A percentile compares a stretch with the other conserved stretches of the same genome.
These are phyloP conservation scores for Rhizophagus clarus DNA, from an alignment of 192 early-diverging fungal species.

Conservation along the genomic window DNA sequence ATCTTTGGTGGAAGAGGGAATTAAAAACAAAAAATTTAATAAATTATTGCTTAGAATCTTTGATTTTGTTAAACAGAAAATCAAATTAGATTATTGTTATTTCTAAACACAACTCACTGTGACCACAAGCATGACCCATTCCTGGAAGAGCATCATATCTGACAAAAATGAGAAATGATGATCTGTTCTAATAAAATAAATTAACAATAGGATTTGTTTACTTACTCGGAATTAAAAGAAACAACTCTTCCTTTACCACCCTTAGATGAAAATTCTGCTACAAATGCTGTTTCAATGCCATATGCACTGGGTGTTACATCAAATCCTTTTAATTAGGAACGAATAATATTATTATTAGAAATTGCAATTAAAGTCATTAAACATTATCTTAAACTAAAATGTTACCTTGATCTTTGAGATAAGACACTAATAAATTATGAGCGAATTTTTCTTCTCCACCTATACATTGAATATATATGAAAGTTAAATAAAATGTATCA, in stretches of 20 bases:
- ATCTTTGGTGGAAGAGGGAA: too few relatives aligned
- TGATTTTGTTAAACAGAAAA: too few relatives aligned
- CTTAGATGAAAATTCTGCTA: slow-evolving; percentile 59
- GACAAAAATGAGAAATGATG: background rate
- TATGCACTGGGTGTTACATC: slow-evolving; percentile 57
- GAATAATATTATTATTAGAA: too few relatives aligned
- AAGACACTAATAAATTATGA: slow-evolving; percentile 62
- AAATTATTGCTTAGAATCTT: too few relatives aligned
- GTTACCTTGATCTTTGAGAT: slow-evolving; percentile 46
- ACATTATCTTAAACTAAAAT: too few relatives aligned
- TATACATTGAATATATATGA: slow-evolving; percentile 42
- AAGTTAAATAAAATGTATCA: slow-evolving; percentile 25
- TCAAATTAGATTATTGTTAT: too few relatives aligned
- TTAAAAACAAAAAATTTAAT: too few relatives aligned
- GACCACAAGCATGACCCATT: slow-evolving; percentile 69
- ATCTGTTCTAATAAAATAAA: background rate
- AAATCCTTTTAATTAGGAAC: slow-evolving; percentile 54
- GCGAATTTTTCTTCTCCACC: slow-evolving; percentile 60
- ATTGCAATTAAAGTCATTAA: too few relatives aligned
- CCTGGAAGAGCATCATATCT: slow-evolving; percentile 66
- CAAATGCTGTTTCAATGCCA: slow-evolving; percentile 75
- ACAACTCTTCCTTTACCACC: slow-evolving; percentile 35
- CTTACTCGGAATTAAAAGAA: slow-evolving; percentile 30
- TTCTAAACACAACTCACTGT: slow-evolving; percentile 43
- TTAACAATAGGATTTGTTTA: background rate